Percentiles rank a stretch among this genome's conserved stretches.
phyloP scores from a whole-genome alignment of 805 yeast genomes.

The Wickerhamiella hasegawae region DNA sequence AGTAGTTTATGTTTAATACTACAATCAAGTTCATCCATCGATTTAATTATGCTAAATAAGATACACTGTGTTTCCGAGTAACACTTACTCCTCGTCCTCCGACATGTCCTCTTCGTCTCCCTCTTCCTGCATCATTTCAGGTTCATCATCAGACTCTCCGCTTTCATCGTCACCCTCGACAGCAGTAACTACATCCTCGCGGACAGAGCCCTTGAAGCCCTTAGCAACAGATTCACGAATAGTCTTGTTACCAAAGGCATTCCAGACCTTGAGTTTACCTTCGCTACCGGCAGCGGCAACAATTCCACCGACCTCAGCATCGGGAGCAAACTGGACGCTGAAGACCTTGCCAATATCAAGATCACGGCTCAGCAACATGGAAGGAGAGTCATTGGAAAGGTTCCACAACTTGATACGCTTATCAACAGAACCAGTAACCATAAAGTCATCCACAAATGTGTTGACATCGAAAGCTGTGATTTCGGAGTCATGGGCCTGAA shows the following conservation, averaged over 20 bases:
- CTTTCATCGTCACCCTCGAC: neutral
- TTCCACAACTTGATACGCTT: conserved; percentile 81
- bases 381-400: conserved; percentile 43
- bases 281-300: conserved; percentile 76
- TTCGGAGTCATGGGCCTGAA: conserved; percentile 95
- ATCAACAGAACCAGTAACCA: conserved; percentile 82
- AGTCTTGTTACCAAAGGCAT: conserved; percentile 63
- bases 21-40: no score
- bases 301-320: conserved; percentile 71
- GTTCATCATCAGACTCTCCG: conserved; percentile 1
- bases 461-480: conserved; percentile 69
- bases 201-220: conserved; percentile 3
- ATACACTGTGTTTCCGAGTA: no score
- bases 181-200: conserved; percentile 6
- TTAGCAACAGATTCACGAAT: conserved; percentile 54
- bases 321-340: conserved; percentile 69
- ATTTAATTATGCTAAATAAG: no score
- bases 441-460: conserved; percentile 46
- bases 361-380: conserved; percentile 81
- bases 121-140: conserved; percentile 3
- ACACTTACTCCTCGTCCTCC: no score
- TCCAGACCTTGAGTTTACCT: conserved; percentile 84
- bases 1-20: no score
- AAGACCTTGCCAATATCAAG: conserved; percentile 90
- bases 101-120: neutral